Evolutionary conservation across 1,284 basidiomycete species (phyloP).

Genomic region (Malassezia equina): DNA sequence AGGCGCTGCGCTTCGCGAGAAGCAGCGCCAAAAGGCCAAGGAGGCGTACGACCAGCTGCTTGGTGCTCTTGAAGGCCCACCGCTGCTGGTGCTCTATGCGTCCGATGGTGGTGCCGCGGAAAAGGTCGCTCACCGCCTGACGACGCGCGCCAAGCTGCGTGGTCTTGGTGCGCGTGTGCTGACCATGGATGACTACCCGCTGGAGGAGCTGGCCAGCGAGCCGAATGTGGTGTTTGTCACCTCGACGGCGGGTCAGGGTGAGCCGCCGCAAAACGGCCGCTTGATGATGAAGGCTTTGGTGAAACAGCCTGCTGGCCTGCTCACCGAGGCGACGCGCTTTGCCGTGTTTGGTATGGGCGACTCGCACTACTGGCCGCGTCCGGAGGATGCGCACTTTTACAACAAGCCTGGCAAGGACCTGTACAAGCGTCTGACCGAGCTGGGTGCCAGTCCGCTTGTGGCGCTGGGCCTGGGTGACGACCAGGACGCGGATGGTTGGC

Average conservation of each 20-base stretch:
- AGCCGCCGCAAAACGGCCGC: slow-evolving; percentile 90
- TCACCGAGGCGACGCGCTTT: slow-evolving; percentile 32
- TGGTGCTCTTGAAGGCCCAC: slow-evolving; percentile 75
- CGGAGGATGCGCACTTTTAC: slow-evolving; percentile 92
- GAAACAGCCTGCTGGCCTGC: slow-evolving; percentile 49
- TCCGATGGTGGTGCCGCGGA: slow-evolving; percentile 91
- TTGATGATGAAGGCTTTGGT: slow-evolving; percentile 75
- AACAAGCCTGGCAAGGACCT: slow-evolving; percentile 94
- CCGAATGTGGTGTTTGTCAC: slow-evolving; percentile 75
- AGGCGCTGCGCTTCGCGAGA: slow-evolving; percentile 72
- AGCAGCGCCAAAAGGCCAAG: slow-evolving; percentile 71
- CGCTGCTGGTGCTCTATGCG: slow-evolving; percentile 77
- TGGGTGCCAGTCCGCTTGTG: slow-evolving; percentile 38
- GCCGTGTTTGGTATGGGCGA: slow-evolving; percentile 93
- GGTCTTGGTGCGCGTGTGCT: slow-evolving; percentile 60
- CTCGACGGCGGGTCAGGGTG: slow-evolving; percentile 96
- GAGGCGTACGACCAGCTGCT: slow-evolving; percentile 78
- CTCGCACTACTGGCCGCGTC: slow-evolving; percentile 96
- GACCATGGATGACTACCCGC: slow-evolving; percentile 62
- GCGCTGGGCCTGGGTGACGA: slow-evolving; percentile 76
- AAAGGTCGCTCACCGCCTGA: slow-evolving; percentile 84
- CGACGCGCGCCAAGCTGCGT: slow-evolving; percentile 69
- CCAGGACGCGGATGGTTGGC: slow-evolving; percentile 88
- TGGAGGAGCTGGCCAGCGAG: slow-evolving; percentile 57
- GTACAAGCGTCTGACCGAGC: slow-evolving; percentile 54